Conservation (phyloP, 169 alveolate species). For the Eimeria maxima region DNA sequence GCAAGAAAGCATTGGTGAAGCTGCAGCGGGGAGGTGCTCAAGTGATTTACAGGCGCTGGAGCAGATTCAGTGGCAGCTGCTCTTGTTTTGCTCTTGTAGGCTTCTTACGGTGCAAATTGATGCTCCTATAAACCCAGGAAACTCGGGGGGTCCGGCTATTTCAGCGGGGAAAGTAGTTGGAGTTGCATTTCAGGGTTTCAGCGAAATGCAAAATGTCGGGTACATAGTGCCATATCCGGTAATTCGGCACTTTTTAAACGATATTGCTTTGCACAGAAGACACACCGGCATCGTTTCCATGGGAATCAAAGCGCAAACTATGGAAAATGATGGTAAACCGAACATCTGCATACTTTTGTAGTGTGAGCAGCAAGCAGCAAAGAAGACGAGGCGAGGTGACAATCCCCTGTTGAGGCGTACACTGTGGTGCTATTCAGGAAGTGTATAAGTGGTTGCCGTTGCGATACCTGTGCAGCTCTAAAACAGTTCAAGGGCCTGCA, state of each 20-base stretch:
- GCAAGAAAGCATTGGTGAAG: neutral
- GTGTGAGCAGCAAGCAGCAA: slow-evolving; percentile 73
- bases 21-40: neutral
- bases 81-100: slow-evolving; percentile 22
- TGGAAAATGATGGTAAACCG: slow-evolving; percentile 87
- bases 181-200: slow-evolving; percentile 93
- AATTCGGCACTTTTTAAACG: slow-evolving; percentile 88
- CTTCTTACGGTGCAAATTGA: slow-evolving; percentile 93
- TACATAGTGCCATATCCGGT: slow-evolving; percentile 91
- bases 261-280: slow-evolving; percentile 81
- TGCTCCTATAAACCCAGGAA: slow-evolving; percentile 95
- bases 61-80: neutral
- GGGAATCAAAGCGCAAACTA: slow-evolving; percentile 88
- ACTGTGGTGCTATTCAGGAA: neutral
- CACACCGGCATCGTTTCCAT: slow-evolving; percentile 91
- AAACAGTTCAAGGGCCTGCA: slow-evolving; percentile 85
- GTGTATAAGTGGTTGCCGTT: neutral
- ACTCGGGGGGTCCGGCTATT: slow-evolving; percentile 94
- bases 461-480: slow-evolving; percentile 67
- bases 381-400: neutral
- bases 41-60: neutral
- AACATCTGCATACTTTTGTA: neutral
- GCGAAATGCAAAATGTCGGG: slow-evolving; percentile 90
- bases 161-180: slow-evolving; percentile 92
- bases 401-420: too few species aligned